Evolutionary conservation across 345 rosid species (phyloP).

Genomic region (Eucalyptus marginata): DNA sequence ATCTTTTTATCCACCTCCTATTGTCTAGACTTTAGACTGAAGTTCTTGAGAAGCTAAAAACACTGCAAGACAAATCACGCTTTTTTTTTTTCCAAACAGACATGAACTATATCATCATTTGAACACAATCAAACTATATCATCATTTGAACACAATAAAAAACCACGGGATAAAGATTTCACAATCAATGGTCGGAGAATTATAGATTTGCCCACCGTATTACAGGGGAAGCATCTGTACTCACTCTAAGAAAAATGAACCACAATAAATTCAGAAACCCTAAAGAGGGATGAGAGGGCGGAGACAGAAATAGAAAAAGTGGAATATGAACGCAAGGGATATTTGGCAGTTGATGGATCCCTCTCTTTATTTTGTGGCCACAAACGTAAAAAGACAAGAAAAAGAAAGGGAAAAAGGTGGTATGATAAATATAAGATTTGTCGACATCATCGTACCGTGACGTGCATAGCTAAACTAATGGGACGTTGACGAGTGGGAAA

Average conservation of each 20-base stretch:
- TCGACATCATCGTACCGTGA: neutral
- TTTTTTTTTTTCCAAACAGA: neutral
- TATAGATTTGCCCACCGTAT: neutral
- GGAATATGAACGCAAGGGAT: neutral
- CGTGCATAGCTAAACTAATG: neutral
- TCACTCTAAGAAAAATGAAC: neutral
- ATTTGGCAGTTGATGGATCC: neutral
- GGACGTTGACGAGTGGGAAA: neutral
- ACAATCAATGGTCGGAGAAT: neutral
- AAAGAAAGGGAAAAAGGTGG: neutral
- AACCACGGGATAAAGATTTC: neutral
- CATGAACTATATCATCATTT: neutral
- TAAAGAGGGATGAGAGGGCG: neutral
- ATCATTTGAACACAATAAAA: neutral
- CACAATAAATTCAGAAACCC: neutral
- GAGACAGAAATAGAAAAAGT: neutral
- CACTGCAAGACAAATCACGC: neutral
- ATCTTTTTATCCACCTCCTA: neutral
- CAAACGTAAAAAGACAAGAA: neutral
- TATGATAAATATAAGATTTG: neutral
- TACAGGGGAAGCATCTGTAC: neutral
- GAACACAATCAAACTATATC: neutral
- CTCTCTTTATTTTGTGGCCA: neutral
- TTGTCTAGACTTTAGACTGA: neutral
- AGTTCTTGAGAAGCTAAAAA: neutral